These are phyloP conservation scores for Colletotrichum zoysiae DNA, from an alignment of 2,329 filamentous ascomycete species.

Conservation along the genomic window DNA sequence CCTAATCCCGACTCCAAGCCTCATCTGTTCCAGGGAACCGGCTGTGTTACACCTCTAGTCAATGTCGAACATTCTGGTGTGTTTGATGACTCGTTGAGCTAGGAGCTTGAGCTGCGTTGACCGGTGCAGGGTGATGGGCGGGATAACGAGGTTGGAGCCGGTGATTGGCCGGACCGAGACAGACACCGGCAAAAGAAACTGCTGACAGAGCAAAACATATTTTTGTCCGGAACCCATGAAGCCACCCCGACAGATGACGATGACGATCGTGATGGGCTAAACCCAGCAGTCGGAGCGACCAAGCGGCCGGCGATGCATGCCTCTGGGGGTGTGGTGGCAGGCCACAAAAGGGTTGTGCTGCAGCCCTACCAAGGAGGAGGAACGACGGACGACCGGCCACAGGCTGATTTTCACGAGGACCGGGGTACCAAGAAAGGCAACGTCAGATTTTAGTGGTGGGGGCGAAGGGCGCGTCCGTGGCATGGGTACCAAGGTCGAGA, in stretches of 20 bases:
- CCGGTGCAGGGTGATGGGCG: slow-evolving; percentile 6
- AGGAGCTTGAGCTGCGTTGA: background rate
- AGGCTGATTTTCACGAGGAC: slow-evolving; percentile 6
- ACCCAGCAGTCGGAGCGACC: slow-evolving; percentile 26
- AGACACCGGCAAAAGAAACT: slow-evolving; percentile 1
- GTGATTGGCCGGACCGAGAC: slow-evolving; percentile 27
- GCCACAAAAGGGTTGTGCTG: slow-evolving; percentile 8
- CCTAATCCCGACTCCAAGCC: slow-evolving; percentile 4
- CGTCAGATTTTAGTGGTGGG: slow-evolving; percentile 39
- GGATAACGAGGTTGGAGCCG: background rate
- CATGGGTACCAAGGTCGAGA: slow-evolving; percentile 24
- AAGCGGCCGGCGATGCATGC: slow-evolving; percentile 11
- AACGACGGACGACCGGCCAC: slow-evolving; percentile 3
- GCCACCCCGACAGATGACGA: slow-evolving; percentile 28
- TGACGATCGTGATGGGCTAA: slow-evolving; percentile 7
- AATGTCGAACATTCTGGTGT: slow-evolving; percentile 1
- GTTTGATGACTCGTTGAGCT: slow-evolving; percentile 5
- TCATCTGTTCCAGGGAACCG: slow-evolving; percentile 6
- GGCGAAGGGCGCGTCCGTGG: slow-evolving; percentile 15
- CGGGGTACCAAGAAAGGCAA: slow-evolving; percentile 26
- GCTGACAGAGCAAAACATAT: slow-evolving; percentile 40
- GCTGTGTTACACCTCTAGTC: slow-evolving; percentile 16
- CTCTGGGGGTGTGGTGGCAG: slow-evolving; percentile 7
- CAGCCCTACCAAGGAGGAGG: slow-evolving; percentile 30
- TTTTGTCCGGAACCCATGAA: slow-evolving; percentile 27